phyloP scores from a whole-genome alignment of 1,284 basidiomycete species.

The Microbotryomycetes sp. region DNA sequence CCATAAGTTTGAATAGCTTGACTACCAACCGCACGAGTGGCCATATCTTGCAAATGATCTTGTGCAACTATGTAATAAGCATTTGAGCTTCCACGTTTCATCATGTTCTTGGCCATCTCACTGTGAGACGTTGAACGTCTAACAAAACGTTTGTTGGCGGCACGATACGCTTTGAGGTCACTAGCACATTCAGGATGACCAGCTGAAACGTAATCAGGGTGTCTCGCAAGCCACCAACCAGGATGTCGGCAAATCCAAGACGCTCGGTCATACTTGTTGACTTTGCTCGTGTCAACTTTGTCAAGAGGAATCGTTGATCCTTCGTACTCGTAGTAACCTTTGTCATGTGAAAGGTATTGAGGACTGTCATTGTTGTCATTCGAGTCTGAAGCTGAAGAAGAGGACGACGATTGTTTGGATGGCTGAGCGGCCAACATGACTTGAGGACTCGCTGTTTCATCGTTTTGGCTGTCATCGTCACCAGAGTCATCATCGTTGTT shows the following conservation, averaged over 20 bases:
- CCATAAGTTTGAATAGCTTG: slow-evolving; percentile 8
- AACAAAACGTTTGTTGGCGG: slow-evolving; percentile 12
- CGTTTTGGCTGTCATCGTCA: slow-evolving; percentile 1
- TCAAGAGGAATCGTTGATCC: background rate
- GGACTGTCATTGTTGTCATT: background rate
- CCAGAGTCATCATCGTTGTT: background rate
- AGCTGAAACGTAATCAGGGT: slow-evolving; percentile 19
- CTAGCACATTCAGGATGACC: slow-evolving; percentile 22
- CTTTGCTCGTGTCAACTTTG: background rate
- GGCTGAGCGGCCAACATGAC: background rate
- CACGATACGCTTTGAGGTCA: slow-evolving; percentile 13
- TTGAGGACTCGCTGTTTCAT: background rate
- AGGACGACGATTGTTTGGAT: no score
- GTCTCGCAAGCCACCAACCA: slow-evolving; percentile 18
- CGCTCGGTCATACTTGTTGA: slow-evolving; percentile 11
- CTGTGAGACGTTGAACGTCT: slow-evolving; percentile 7
- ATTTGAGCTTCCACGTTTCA: slow-evolving; percentile 11
- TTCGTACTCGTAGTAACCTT: slow-evolving; percentile 15
- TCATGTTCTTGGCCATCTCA: slow-evolving; percentile 10
- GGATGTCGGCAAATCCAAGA: slow-evolving; percentile 25
- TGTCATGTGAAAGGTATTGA: background rate
- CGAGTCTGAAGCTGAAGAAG: no score
- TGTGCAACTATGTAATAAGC: slow-evolving; percentile 25
- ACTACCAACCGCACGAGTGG: slow-evolving; percentile 7
- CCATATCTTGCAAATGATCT: slow-evolving; percentile 27